phyloP scores from a whole-genome alignment of 2,329 filamentous ascomycete species.

The Colletotrichum sp. region DNA sequence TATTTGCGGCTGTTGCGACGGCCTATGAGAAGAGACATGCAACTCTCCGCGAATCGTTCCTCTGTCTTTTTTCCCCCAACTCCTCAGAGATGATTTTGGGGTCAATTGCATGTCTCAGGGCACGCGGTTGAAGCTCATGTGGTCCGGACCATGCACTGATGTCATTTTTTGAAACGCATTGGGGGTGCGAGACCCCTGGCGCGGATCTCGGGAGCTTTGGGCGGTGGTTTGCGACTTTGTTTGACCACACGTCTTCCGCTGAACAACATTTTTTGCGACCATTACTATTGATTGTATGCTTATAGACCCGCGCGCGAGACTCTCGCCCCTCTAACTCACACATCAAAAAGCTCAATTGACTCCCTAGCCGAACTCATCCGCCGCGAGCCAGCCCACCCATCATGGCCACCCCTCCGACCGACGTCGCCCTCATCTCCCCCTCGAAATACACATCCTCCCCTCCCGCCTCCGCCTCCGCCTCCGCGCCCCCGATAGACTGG shows the following conservation, averaged over 20 bases:
- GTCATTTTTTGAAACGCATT: constrained; percentile 18
- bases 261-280: neutral
- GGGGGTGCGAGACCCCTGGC: neutral
- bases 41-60: neutral
- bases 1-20: constrained; percentile 1
- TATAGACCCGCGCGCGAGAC: too few species aligned
- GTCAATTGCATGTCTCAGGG: neutral
- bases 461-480: constrained; percentile 24
- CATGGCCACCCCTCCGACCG: constrained; percentile 19
- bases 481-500: constrained; percentile 59
- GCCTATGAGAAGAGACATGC: neutral
- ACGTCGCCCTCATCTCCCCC: constrained; percentile 36
- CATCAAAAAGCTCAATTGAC: neutral
- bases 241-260: neutral
- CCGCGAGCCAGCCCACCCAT: neutral
- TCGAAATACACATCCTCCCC: constrained; percentile 49
- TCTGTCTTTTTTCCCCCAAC: neutral
- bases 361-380: neutral
- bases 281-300: too few species aligned
- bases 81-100: neutral
- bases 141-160: constrained; percentile 7
- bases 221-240: neutral
- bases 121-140: neutral
- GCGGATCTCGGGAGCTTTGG: constrained; percentile 40
- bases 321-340: too few species aligned